Evolutionary conservation across 1,139 yeast species (phyloP), one percentile per base, ranked within the genome.

Genomic region (Blastobotrys petasosporus): DNA sequence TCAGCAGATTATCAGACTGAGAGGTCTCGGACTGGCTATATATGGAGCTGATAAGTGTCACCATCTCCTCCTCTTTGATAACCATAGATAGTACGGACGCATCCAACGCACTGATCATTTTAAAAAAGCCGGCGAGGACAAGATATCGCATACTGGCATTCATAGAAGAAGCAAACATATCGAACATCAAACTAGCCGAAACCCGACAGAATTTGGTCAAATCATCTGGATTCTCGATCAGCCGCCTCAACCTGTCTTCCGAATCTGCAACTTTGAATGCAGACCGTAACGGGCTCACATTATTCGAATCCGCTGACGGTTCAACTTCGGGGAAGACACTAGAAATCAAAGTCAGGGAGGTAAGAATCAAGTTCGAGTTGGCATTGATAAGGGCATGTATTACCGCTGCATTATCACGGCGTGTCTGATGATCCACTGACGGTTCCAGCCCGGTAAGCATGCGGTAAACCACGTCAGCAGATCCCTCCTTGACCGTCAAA

Each of bases 301-400:
- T 53, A 31, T 55, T 56, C 4, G 48, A 42, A 29, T 45, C 51
- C 11, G 37, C 48, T 6, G 49, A 49, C 3, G 54, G 49, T 13
- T 52, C 54, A 7, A 59, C 56, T 11, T 51, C 54, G 0, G 70
- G 69, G 30, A 85, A 64, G 7, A 85, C 55, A 40, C 77, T 72
- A 0, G 80, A 76, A 29, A 84, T 68, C 41, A 86, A 67, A 35
- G 76, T 71, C 17, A 87, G 63, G 23, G 83, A 70, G 20, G 79
- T 73, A 1, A 76, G 57, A 30, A 84, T 64, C 32, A 85, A 62
- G 20, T 81, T 85, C 54, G 81, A 82, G 0, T 94, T 90, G 3
- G 81, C 78, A 45, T 82, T 79, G 79, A 87, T 83, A 37, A 88
- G 66, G 0, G 86, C 78, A 57, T 85, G 94, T 37, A 82, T 73